Base-by-base conservation (phyloP, 2,329 filamentous ascomycete genomes). In the Apiospora sp. region DNA sequence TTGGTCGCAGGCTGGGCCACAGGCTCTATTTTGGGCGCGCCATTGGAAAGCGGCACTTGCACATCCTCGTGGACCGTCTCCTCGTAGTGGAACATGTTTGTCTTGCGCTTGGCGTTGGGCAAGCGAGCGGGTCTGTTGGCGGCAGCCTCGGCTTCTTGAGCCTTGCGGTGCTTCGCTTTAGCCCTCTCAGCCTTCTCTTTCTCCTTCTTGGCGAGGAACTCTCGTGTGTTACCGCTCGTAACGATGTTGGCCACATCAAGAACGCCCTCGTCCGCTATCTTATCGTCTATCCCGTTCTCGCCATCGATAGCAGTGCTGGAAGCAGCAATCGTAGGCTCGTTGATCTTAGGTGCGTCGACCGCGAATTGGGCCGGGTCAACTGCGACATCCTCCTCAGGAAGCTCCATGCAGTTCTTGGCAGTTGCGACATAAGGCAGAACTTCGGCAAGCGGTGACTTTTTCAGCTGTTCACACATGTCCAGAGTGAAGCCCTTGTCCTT, bases 231-330 rank as follows among this genome's bases (percentile, higher is more conserved):
- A 44, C 94, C 94, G 76, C 91, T 93, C 0, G 93, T 93, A 48
- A 96, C 93, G 75, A 96, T 95, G 76, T 89, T 92, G n/a, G 94
- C 94, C 67, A 96, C 93, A 76, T 96, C 93, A 3, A 96, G 85
- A 12, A 95, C 93, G 34, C 94, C 94, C 72, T 96, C 93, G 1
- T 91, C 89, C 4, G 82, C 81, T 12, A 80, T 81, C 72, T 85
- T 85, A n/a, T 81, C 81, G 0, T 85, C 84, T 10, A 72, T 67
- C 4, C 67, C 72, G 43, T 82, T 85, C 44, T 80, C 80, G 10
- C 78, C 78, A 0, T 80, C 82, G 13, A 81, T 81, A 19, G 83
- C 83, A 7, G 41, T 46, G 24, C 67, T 68, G 4, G 74, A 75
- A 8, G 69, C 51, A 13, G 77, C 73, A 58, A 77, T 79, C n/a